Base-by-base conservation (phyloP, 495 filamentous ascomycete species). In the Sordaria brevicollis region DNA sequence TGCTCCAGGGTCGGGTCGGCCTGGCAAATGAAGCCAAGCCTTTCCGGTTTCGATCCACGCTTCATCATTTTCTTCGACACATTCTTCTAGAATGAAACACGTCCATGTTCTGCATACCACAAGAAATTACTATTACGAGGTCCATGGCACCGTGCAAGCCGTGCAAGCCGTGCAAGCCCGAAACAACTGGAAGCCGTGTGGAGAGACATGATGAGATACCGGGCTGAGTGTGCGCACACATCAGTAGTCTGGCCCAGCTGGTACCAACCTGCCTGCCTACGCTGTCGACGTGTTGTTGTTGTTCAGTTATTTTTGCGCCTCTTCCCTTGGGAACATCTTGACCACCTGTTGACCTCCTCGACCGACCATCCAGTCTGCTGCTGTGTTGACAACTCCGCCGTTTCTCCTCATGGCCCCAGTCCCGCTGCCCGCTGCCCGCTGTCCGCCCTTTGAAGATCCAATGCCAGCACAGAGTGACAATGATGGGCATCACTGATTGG, bases 51-150 rank as follows among this genome's bases (percentile, higher is more conserved):
- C 13, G 49, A 62, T 62, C 33, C 25, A 62, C 25, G 49, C 49
- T n/a, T 62, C 49, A 62, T 62, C 68, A 68, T 68, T 72, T 72
- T 65, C 72, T 69, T 74, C 74, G 70, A 72, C 73, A 65, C 49
- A 67, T 62, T 10, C 72, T 76, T 75, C 75, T 78, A 76, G 76
- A 78, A 76, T 76, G 75, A 72, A 76, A 74, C 71, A 72, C 69
- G 71, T 73, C 67, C 68, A 74, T 73, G 71, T 73, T 67, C 68
- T 76, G 69, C 69, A 75, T 57, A 25, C 31, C 36, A 65, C 67
- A 65, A 69, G 65, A 71, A 36, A 70, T 67, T 66, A 62, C 49
- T 62, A 69, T 70, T 67, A 35, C 68, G 35, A 69, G 68, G 35
- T 35, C n/a, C 41, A 72, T 70, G 65, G 68, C 68, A 75, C 73